Evolutionary conservation across 805 yeast genomes (phyloP), one percentile per base, ranked within the genome.

Genomic region (Lachancea dasiensis): DNA sequence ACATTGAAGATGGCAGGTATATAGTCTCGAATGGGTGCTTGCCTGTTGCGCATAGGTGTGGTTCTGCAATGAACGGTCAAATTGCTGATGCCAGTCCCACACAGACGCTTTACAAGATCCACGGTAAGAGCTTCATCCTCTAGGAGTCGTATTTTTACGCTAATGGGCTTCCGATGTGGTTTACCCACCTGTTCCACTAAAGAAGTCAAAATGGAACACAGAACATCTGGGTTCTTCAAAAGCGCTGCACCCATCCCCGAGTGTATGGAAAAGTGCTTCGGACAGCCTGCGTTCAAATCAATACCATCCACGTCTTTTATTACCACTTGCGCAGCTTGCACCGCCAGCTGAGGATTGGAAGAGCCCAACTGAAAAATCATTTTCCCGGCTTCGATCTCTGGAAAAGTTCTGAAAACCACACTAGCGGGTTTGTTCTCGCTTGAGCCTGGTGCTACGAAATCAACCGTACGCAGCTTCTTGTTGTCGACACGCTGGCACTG

Each of bases 171-270:
- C 14, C 68, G 62, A 51, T 73, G 59, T 4, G 94, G 94, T 38
- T 61, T 68, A 5, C 98, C 98, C 1, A 92, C 89, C 46, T 86
- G 68, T 17, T 70, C 70, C 2, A 92, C 97, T 34, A 92, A 63
- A 6, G 72, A 70, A 3, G 61, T 60, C 43, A 92, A 63, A 21
- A 92, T 92, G 11, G 70, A 69, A 47, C 81, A 82, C 13, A 92
- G 67, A 26, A 75, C 63, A 31, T 85, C 95, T 0, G 97, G 97
- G 0, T 89, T 85, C 22, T 70, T 67, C 39, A 92, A 66, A 31
- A 92, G 66, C 1, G 95, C 97, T 2, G 97, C 95, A 4, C 98
- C 98, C 97, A 92, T 92, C 1, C 98, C 98, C 0, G 94, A 71
- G 60, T 92, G 98, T 3, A 87, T 72, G 1, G 95, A 83, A 53